Percentiles rank a stretch among this genome's conserved stretches.
phyloP scores from a whole-genome alignment of 768 basidiomycete genomes.

The Phaffia australis region DNA sequence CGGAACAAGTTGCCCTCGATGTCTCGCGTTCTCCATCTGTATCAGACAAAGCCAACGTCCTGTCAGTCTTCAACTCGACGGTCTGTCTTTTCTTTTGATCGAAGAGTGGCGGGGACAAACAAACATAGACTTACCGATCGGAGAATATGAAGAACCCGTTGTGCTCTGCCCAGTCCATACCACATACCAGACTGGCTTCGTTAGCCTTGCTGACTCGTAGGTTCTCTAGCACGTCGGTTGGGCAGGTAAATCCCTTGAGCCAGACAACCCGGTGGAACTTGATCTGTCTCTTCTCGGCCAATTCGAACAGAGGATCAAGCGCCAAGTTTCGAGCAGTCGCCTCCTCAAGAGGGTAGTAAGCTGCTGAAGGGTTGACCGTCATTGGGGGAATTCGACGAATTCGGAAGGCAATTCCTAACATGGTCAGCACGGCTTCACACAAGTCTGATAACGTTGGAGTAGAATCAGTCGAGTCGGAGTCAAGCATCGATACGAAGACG shows the following conservation, averaged over 20 bases:
- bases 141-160: constrained; percentile 97
- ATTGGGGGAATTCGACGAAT: constrained; percentile 85
- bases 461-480: constrained; percentile 89
- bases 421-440: constrained; percentile 85
- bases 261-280: constrained; percentile 85
- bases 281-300: constrained; percentile 62
- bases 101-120: too few species aligned
- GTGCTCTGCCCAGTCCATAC: constrained; percentile 99
- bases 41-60: neutral
- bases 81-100: too few species aligned
- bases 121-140: constrained; percentile 55
- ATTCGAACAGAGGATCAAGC: constrained; percentile 76
- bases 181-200: constrained; percentile 94
- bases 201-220: constrained; percentile 81
- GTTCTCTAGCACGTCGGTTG: constrained; percentile 93
- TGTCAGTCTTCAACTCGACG: neutral
- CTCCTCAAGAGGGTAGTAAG: constrained; percentile 93
- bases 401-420: constrained; percentile 84
- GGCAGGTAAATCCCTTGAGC: constrained; percentile 98
- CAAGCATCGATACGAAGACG: constrained; percentile 94
- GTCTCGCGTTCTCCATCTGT: constrained; percentile 91
- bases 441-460: constrained; percentile 89
- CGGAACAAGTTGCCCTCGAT: constrained; percentile 97
- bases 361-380: constrained; percentile 74
- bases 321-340: constrained; percentile 87